phyloP scores from a whole-genome alignment of 225 moss, liverwort and hornwort species.

The Physcomitrium patens region DNA sequence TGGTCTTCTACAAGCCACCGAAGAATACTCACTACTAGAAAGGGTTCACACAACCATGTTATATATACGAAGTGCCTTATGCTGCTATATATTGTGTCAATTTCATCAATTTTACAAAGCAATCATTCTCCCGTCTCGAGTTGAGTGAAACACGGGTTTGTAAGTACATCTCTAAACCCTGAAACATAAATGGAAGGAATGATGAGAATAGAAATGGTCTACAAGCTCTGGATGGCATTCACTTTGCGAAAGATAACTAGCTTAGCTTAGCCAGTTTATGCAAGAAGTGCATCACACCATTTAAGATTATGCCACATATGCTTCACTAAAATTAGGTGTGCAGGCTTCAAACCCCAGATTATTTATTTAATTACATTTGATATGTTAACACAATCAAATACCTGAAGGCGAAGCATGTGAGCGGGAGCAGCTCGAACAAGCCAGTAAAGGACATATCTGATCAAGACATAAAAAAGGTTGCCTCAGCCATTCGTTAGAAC shows the following conservation, averaged over 20 bases:
- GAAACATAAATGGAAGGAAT: slow-evolving; percentile 18
- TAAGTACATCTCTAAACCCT: slow-evolving; percentile 11
- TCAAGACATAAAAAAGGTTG: slow-evolving; percentile 23
- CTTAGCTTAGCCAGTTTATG: background rate
- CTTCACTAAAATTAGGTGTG: slow-evolving; percentile 2
- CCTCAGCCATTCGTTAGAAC: slow-evolving; percentile 5
- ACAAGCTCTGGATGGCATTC: background rate
- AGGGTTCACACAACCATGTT: slow-evolving; percentile 13
- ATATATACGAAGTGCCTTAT: slow-evolving; percentile 21
- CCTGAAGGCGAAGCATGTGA: slow-evolving; percentile 99
- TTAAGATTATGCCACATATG: background rate
- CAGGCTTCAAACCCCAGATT: background rate
- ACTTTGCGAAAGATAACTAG: slow-evolving; percentile 11
- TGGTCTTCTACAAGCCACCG: too few relatives aligned
- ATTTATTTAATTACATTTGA: background rate
- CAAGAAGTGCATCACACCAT: background rate
- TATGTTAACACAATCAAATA: slow-evolving; percentile 33
- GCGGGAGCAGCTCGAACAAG: slow-evolving; percentile 99
- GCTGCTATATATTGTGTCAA: slow-evolving; percentile 14
- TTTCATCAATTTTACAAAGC: slow-evolving; percentile 13
- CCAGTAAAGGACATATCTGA: slow-evolving; percentile 97
- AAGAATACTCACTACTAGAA: background rate
- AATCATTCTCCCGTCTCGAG: slow-evolving; percentile 10
- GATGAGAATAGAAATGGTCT: background rate
- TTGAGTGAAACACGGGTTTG: background rate